phyloP scores from a whole-genome alignment of 106 monocot species.

The Iris macrosiphon region DNA sequence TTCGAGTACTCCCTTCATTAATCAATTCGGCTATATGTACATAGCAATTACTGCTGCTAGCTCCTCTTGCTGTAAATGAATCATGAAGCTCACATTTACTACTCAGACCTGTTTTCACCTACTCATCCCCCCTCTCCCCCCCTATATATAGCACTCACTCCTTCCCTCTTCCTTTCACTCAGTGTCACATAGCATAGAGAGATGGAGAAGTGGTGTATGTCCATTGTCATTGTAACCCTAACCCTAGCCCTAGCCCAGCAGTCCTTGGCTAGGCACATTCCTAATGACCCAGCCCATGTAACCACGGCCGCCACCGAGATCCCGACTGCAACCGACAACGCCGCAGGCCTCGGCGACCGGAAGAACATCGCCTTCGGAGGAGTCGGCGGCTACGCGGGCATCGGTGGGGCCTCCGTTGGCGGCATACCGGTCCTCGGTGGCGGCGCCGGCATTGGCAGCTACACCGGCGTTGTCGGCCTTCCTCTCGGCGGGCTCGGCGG shows the following conservation, averaged over 20 bases:
- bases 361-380: constrained; percentile 7
- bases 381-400: background rate
- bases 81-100: constrained; percentile 7
- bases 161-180: background rate
- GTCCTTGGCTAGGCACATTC: background rate
- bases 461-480: background rate
- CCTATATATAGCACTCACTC: background rate
- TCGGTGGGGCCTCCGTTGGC: background rate
- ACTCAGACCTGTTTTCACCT: background rate
- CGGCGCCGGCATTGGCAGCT: constrained; percentile 1
- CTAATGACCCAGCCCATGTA: background rate
- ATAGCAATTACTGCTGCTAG: too few species aligned
- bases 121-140: background rate
- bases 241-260: background rate
- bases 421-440: constrained; percentile 10
- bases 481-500: background rate
- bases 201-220: background rate
- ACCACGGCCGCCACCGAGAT: too few species aligned
- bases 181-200: background rate
- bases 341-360: background rate
- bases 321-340: too few species aligned
- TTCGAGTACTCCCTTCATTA: too few species aligned
- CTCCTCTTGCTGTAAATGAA: background rate
- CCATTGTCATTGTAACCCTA: background rate
- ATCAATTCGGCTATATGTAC: too few species aligned